Base-by-base conservation (phyloP, 306 rosid species). In the Lupinus albus region DNA sequence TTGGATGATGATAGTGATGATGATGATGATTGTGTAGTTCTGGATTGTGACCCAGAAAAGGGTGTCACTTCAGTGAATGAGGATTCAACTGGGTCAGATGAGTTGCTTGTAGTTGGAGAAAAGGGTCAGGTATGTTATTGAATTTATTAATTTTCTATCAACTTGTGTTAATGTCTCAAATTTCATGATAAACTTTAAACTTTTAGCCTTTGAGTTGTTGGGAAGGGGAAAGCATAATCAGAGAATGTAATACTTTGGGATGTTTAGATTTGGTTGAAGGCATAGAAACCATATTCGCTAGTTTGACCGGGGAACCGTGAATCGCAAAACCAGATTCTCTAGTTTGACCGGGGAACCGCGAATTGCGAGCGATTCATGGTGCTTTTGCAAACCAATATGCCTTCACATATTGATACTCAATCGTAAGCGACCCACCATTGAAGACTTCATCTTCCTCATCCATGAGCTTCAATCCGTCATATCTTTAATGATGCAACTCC, bases 11-110 rank as follows among this genome's bases (percentile, higher is more conserved):
- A 64, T 25, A 64, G 14, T 46, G 86, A 64, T 3, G 74, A 7
- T 14, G 76, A 39, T 3, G 89, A 85, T 55, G 97, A 91, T 51
- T 91, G 97, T 15, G 80, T 91, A 52, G 46, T 91, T 51, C 71
- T 91, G 79, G 97, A 88, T 25, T 79, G 85, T 63, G 87, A 91
- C 74, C 97, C 95, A 4, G 87, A 83, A 56, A 77, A 82, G 13
- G 48, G 68, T 20, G 76, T 78, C 6, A 55, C 76, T 17, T 68
- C 79, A 12, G 78, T 52, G 55, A 80, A 56, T 4, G 86, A 81
- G 35, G 67, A 68, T 12, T 30, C 47, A 14, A 62, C 41, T 25
- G 86, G 61, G 61, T 86, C 90, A 3, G 95, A 88, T 9, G 95
- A 91, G 67, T 73, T 88, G 81, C 65, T 79, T 63, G 76, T 91